Base-by-base conservation (phyloP, 2,329 filamentous ascomycete species). In the Venturia asperata region DNA sequence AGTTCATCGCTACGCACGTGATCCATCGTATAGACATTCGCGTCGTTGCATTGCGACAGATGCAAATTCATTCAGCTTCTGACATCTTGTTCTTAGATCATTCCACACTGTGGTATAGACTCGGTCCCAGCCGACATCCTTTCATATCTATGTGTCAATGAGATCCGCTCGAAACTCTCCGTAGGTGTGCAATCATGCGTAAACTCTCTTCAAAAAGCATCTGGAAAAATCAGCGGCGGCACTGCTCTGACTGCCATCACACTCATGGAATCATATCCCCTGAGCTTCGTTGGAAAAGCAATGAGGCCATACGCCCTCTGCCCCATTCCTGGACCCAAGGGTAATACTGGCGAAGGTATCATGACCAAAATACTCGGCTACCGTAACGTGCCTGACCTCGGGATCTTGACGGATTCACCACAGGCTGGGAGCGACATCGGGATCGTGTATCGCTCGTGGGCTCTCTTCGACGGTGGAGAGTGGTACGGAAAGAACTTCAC, bases 161-260 rank as follows among this genome's bases (percentile, higher is more conserved):
- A 81, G 62, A 77, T 86, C 61, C 82, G 83, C 55, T 76, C 80
- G 61, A 78, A 81, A 15, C 76, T 83, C 63, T 77, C 79, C 9
- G 77, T 78, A 34, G 78, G 80, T 30, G 82, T 82, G 4, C 75
- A 76, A 62, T 79, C 84, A 63, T 76, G 85, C 55, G 77, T 82
- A 52, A 75, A 81, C 68, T 80, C 78, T 3, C 77, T 85, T 27
- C 80, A 85, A 69, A 80, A 82, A 30, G 67, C 84, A 64, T 70
- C 71, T 27, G 77, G 78, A 5, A 77, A 77, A 6, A 74, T 80
- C 3, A 85, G 82, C 64, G 85, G 85, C 37, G 85, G 85, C 43
- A 86, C 79, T 6, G 76, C 92, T 5, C 81, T 84, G 42, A 92
- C 91, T 0, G 78, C 86, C 4, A 74, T 97, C 17, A 82, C 78